Evolutionary conservation across 2,329 filamentous ascomycete species (phyloP), one percentile per base, ranked within the genome.

Genomic region (Microcyclosporella mali): DNA sequence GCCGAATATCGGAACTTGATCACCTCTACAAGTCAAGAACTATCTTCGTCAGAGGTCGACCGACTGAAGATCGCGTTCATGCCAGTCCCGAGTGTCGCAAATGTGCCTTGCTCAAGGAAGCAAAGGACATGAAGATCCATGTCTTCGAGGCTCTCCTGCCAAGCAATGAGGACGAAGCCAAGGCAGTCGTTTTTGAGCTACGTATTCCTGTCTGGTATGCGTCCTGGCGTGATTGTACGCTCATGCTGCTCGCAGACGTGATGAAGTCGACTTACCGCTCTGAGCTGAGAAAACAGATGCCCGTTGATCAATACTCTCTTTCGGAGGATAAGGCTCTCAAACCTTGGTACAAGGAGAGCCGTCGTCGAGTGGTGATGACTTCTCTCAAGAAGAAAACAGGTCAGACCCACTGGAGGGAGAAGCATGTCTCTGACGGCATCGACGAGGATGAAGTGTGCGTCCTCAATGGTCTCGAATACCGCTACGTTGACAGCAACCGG

Each of bases 121-220:
- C 64, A 0, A 65, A 60, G 1, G 55, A 60, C 1, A 63, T 78
- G 17, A 55, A 45, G 10, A 78, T 81, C 16, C 7, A 47, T 1
- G 56, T 72, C 2, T 68, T 73, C 32, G 77, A 81, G 50, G 62
- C 72, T 38, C 72, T 69, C 1, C 60, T 81, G 0, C 76, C 76
- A 2, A 27, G 40, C 0, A 43, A 62, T 2, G 37, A 56, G 0
- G 30, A 40, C 0, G 52, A 65, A 9, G 62, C 62, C 12, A 69
- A 71, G 25, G 65, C 64, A 0, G 58, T 74, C 0, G 48, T 80
- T 0, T 78, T 81, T 38, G 78, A 81, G 47, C 57, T 81, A 0
- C 47, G 39, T 0, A 63, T 66, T 16, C 77, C 78, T 0, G 27
- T 51, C 3, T 60, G 61, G 3, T 69, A 78, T 17, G 60, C 61